Evolutionary conservation across 2,329 filamentous ascomycete species (phyloP).

Genomic region (Dendrostoma leiphaemia): DNA sequence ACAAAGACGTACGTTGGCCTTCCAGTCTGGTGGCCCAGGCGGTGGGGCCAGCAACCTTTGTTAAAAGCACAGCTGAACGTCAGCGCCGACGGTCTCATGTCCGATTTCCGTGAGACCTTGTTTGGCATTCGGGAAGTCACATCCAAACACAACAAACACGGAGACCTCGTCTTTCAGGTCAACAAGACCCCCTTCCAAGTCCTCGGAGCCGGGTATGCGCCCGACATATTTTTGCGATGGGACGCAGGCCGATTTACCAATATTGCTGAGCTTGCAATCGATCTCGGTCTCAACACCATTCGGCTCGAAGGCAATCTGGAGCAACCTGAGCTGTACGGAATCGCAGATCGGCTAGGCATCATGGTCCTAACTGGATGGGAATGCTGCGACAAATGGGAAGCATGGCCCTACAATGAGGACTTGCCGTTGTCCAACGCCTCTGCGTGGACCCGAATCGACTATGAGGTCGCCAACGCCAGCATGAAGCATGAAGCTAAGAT

Average conservation of each 20-base stretch:
- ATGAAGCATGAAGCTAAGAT: slow-evolving; percentile 60
- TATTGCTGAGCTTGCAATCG: slow-evolving; percentile 53
- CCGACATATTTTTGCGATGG: slow-evolving; percentile 62
- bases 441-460: slow-evolving; percentile 52
- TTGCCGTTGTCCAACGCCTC: slow-evolving; percentile 26
- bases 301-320: slow-evolving; percentile 65
- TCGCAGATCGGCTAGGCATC: slow-evolving; percentile 57
- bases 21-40: slow-evolving; percentile 58
- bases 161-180: slow-evolving; percentile 55
- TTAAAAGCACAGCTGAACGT: slow-evolving; percentile 30
- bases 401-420: slow-evolving; percentile 59
- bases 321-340: slow-evolving; percentile 57
- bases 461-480: slow-evolving; percentile 49
- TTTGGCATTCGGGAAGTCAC: slow-evolving; percentile 58
- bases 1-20: background rate
- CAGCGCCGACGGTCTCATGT: slow-evolving; percentile 23
- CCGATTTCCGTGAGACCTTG: slow-evolving; percentile 31
- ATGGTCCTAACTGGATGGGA: slow-evolving; percentile 65
- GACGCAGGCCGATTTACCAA: slow-evolving; percentile 43
- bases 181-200: slow-evolving; percentile 60
- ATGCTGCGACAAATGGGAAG: slow-evolving; percentile 68
- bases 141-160: slow-evolving; percentile 46
- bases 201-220: slow-evolving; percentile 57
- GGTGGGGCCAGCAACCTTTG: slow-evolving; percentile 51
- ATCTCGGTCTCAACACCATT: slow-evolving; percentile 62